These are phyloP conservation scores for Auriculariales sp. DNA, from an alignment of 768 basidiomycete genomes.

Conservation along the genomic window DNA sequence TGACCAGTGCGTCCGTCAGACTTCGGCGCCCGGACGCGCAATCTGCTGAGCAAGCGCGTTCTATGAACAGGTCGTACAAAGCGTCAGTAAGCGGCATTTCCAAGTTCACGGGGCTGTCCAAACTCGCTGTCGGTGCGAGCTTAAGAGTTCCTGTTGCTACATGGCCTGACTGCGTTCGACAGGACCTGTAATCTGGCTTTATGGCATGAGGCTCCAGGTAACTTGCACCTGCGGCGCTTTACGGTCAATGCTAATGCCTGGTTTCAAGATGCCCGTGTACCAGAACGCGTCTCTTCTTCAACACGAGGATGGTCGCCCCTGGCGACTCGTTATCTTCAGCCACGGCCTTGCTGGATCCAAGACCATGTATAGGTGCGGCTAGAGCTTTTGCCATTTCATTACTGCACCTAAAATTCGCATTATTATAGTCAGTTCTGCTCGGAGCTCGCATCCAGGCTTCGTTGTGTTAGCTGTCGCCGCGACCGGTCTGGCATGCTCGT, in stretches of 20 bases:
- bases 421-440: slow-evolving; percentile 48
- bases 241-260: not conserved
- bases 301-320: slow-evolving; percentile 18
- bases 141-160: too few species aligned
- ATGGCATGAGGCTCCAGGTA: not conserved
- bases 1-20: too few species aligned
- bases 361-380: slow-evolving; percentile 46
- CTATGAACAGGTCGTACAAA: not conserved
- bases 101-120: not conserved
- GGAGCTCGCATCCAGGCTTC: slow-evolving; percentile 62
- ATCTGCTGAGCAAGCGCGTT: too few species aligned
- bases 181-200: not conserved
- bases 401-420: slow-evolving; percentile 1
- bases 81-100: not conserved
- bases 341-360: slow-evolving; percentile 70
- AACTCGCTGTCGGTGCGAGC: too few species aligned
- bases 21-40: too few species aligned
- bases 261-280: slow-evolving; percentile 39
- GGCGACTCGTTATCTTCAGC: slow-evolving; percentile 75
- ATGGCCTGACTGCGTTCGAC: too few species aligned
- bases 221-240: not conserved
- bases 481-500: slow-evolving; percentile 47
- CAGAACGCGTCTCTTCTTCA: slow-evolving; percentile 37
- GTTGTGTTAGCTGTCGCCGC: slow-evolving; percentile 67
- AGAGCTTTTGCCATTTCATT: not conserved